Evolutionary conservation across 1,284 basidiomycete species (phyloP), one percentile per base, ranked within the genome.

Genomic region (Caloboletus firmus): DNA sequence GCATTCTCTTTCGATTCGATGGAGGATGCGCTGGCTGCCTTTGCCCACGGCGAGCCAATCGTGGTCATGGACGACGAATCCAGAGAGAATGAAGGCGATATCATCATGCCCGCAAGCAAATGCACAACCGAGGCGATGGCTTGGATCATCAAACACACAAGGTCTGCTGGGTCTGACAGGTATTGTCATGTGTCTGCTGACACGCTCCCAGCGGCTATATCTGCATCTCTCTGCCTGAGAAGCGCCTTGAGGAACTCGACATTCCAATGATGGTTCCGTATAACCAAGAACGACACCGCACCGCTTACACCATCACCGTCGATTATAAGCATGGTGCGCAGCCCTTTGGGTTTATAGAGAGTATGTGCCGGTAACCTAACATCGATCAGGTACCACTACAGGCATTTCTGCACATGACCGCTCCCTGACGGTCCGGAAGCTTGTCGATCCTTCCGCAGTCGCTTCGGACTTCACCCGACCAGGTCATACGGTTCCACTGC

Each of bases 381-480:
- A 5, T 20, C 40, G 42, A 39, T 26, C 64, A 93, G 92, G 88
- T 5, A 96, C 92, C 1, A 89, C 93, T 1, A 99, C 97, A 10
- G 97, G 97, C 34, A 99, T 99, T 64, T 97, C 94, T 45, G 96
- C 97, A 4, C 88, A 94, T 72, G 96, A 99, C 74, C 87, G 97
- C 55, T 87, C 93, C 7, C 78, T 95, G 52, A 96, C 95, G 9
- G 91, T 83, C 1, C 83, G 91, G 39, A 87, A 89, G 52, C 83
- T 98, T 31, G 90, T 95, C 24, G 80, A 82, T 61, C 74, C 81
- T 41, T 60, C 69, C 42, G 66, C 80, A n/a, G 67, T 67, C 2
- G 72, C 90, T n/a, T 74, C 79, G 7, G 89, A 97, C 64, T 98
- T 99, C 69, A 86, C 86, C 2, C 83, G 95, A 30, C 97, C 97